Evolutionary conservation across 169 alveolate genomes (phyloP).

Genomic region (Cyclospora cayetanensis): DNA sequence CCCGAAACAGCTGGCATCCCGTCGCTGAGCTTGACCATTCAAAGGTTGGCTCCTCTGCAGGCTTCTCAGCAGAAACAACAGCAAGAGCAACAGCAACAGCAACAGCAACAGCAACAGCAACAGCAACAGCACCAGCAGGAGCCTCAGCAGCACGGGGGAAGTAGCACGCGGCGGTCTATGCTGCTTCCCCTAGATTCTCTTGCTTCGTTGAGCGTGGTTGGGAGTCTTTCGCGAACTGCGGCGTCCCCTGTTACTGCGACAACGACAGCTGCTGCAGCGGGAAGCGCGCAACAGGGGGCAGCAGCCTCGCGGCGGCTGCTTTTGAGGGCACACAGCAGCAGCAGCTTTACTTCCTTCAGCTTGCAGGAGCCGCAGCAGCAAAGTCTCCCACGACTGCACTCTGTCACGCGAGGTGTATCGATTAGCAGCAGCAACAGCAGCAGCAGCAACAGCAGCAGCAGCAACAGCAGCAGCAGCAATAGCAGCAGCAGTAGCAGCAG

Average conservation of each 20-base stretch:
- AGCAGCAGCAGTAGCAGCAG: neutral
- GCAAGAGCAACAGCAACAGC: conserved; percentile 31
- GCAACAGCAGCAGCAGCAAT: conserved; percentile 6
- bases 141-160: conserved; percentile 1
- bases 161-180: neutral
- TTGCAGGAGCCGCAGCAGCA: conserved; percentile 42
- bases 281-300: neutral
- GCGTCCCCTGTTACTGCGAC: too few species aligned
- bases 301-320: conserved; percentile 37
- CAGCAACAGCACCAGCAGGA: neutral
- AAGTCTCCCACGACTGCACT: neutral
- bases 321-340: neutral
- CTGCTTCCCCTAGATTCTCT: conserved; percentile 18
- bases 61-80: conserved; percentile 1
- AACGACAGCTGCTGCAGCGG: neutral
- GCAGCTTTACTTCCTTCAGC: conserved; percentile 10
- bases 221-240: neutral
- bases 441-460: neutral
- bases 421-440: neutral
- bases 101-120: neutral
- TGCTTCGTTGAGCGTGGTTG: neutral
- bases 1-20: conserved; percentile 22
- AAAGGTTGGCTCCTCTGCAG: conserved; percentile 3
- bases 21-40: neutral
- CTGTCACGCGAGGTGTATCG: neutral